Conservation (phyloP, 148 eudicot species). For the Suaeda aralocaspica region DNA sequence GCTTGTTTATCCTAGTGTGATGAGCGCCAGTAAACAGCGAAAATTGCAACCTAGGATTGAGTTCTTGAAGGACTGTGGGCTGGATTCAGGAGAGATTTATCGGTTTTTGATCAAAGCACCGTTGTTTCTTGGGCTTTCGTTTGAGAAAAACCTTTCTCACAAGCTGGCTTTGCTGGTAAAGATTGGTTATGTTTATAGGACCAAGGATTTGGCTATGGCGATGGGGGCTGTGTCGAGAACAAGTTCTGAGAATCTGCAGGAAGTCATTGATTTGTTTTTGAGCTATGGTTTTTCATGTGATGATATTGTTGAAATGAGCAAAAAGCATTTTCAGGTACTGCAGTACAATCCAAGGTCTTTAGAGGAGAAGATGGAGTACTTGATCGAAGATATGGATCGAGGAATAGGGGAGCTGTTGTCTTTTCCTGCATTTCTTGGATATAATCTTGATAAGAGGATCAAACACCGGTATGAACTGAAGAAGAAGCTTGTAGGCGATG, state of each 20-base stretch:
- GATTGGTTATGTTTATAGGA: constrained; percentile 67
- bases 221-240: constrained; percentile 87
- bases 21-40: constrained; percentile 74
- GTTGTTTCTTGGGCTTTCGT: constrained; percentile 68
- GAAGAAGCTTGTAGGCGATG: constrained; percentile 58
- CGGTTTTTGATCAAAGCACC: constrained; percentile 71
- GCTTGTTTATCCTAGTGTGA: constrained; percentile 66
- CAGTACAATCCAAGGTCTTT: constrained; percentile 77
- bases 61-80: constrained; percentile 75
- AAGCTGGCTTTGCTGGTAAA: constrained; percentile 70
- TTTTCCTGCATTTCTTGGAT: constrained; percentile 94
- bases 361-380: constrained; percentile 78
- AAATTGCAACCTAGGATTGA: constrained; percentile 74
- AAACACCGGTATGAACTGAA: constrained; percentile 76
- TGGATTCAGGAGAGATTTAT: constrained; percentile 64
- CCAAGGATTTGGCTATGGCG: constrained; percentile 79
- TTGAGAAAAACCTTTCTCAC: constrained; percentile 62
- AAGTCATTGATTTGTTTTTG: constrained; percentile 64
- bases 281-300: constrained; percentile 66
- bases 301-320: constrained; percentile 79
- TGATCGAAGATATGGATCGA: constrained; percentile 82
- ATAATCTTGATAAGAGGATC: constrained; percentile 81
- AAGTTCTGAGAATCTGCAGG: constrained; percentile 74
- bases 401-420: constrained; percentile 80
- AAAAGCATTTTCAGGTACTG: constrained; percentile 77